Evolutionary conservation across 805 yeast genomes (phyloP).

Genomic region (Wickerhamomyces xylosicus): DNA sequence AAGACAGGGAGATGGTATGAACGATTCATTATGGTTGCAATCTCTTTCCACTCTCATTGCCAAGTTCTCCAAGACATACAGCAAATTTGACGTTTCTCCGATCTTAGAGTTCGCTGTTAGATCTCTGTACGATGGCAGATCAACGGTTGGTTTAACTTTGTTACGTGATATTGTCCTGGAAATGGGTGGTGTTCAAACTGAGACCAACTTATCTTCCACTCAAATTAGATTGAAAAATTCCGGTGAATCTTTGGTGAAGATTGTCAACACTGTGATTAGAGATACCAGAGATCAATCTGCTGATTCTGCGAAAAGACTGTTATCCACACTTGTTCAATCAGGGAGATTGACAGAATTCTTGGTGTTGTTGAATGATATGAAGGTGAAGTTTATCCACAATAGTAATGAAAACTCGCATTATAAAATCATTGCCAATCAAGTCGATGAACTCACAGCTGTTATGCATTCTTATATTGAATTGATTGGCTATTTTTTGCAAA

Average conservation of each 20-base stretch:
- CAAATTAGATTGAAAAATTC: slow-evolving; percentile 62
- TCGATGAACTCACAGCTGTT: slow-evolving; percentile 64
- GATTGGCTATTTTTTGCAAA: slow-evolving; percentile 37
- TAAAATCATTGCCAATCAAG: slow-evolving; percentile 60
- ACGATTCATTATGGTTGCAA: slow-evolving; percentile 78
- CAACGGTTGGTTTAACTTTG: slow-evolving; percentile 50
- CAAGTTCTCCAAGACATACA: slow-evolving; percentile 47
- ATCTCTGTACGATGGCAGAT: slow-evolving; percentile 44
- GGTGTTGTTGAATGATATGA: slow-evolving; percentile 44
- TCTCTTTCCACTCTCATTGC: slow-evolving; percentile 76
- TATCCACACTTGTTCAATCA: slow-evolving; percentile 32
- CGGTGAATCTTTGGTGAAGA: slow-evolving; percentile 43
- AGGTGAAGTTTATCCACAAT: slow-evolving; percentile 27
- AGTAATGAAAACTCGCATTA: slow-evolving; percentile 34
- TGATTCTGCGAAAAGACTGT: slow-evolving; percentile 39
- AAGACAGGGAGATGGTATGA: slow-evolving; percentile 69
- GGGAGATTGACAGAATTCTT: slow-evolving; percentile 53
- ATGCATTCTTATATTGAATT: slow-evolving; percentile 55
- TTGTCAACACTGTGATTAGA: slow-evolving; percentile 45
- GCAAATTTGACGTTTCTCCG: slow-evolving; percentile 48
- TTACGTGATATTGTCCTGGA: slow-evolving; percentile 54
- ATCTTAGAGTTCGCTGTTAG: slow-evolving; percentile 50
- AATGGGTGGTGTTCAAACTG: slow-evolving; percentile 74
- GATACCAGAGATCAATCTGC: slow-evolving; percentile 37
- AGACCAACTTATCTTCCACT: slow-evolving; percentile 51